Evolutionary conservation across 441 rosid genomes (phyloP), one percentile per base, ranked within the genome.

Genomic region (Aleurites moluccanus): DNA sequence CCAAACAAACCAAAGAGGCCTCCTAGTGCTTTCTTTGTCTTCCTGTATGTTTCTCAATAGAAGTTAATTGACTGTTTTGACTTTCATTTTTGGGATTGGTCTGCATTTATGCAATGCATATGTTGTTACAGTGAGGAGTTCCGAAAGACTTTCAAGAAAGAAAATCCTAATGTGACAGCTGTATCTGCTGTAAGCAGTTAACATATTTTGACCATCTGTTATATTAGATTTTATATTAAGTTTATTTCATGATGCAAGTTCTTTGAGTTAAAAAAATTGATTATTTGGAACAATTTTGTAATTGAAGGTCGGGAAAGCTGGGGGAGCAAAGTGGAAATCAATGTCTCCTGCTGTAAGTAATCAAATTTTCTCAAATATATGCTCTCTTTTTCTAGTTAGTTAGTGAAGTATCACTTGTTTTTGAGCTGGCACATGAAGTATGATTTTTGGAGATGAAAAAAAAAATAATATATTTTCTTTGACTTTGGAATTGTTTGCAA

Each of bases 1-100:
- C 98, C 99, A 0, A 90, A 93, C 87, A 94, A 92, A 73, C 98
- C 98, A 2, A 94, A 94, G 87, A 88, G 97, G 84, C 97, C 98
- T 30, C 89, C 98, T 21, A 93, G 97, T 84, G 97, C 99, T 77
- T 96, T 96, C 95, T 96, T 96, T 78, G 96, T 96, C 30, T 96
- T 96, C 89, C 91, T 96, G 99, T 96, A 87, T 18, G 74, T 42
- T 40, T 15, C 44, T 53, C 64, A 30, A 21, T 49, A 1, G 23
- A 16, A 65, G 5, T 52, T 35, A 60, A 59, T 33, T 33, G 44
- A 20, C 10, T 28, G 55, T n/a, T 18, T 35, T 35, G n/a, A 27
- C 16, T 55, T 9, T 14, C 4, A 15, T 28, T 53, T 68, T 15
- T 55, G 15, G 2, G 10, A n/a, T 47, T 30, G 49, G 2, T 30